Percentiles rank a stretch among this genome's conserved stretches.
These are phyloP conservation scores for Sequoia sempervirens DNA, from an alignment of 75 land plant genomes.

Conservation along the genomic window DNA sequence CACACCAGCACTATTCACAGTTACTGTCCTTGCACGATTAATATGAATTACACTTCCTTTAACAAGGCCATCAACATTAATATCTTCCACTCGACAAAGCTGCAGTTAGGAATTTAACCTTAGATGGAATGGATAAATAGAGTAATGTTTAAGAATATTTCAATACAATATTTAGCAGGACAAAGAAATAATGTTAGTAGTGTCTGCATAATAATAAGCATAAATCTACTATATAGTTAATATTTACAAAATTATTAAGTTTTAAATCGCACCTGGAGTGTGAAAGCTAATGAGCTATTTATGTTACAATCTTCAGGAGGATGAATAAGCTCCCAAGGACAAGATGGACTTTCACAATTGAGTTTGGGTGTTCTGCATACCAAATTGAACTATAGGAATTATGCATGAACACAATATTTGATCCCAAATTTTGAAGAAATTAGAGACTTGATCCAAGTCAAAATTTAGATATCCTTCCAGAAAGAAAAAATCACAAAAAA, in stretches of 20 bases:
- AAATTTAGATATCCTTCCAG: neutral
- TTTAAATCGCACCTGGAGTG: constrained; percentile 71
- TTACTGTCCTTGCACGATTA: constrained; percentile 76
- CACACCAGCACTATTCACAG: constrained; percentile 57
- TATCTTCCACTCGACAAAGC: constrained; percentile 98
- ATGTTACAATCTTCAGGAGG: constrained; percentile 99
- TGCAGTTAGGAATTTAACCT: constrained; percentile 22
- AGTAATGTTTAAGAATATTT: neutral
- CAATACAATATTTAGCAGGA: neutral
- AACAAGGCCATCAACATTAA: constrained; percentile 68
- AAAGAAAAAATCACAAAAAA: neutral
- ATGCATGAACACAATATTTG: neutral
- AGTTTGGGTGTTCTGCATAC: constrained; percentile 62
- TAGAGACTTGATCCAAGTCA: neutral
- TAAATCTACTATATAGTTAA: neutral
- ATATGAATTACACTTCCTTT: constrained; percentile 89
- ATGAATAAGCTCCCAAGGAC: constrained; percentile 82
- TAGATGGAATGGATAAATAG: neutral
- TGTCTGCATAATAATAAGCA: neutral
- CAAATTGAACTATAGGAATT: neutral
- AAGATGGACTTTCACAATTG: constrained; percentile 64
- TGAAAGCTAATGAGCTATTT: constrained; percentile 89
- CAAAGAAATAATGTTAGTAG: neutral
- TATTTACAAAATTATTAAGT: neutral
- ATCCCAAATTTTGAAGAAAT: neutral